Evolutionary conservation across 441 rosid species (phyloP).

Genomic region (Pelargonium australe): DNA sequence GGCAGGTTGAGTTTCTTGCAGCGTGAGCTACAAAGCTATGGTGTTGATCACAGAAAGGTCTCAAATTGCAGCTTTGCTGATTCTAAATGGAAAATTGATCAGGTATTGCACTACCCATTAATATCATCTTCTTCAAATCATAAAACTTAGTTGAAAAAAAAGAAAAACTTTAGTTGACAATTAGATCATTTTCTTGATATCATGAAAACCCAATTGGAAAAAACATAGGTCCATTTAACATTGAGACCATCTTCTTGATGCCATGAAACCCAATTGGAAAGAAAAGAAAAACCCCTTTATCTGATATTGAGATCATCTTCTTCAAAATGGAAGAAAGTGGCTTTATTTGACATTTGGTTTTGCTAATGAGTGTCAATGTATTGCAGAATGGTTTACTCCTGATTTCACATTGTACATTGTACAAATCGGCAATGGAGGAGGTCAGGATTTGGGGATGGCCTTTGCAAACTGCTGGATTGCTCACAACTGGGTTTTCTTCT

Average conservation of each 20-base stretch:
- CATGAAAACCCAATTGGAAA: too few relatives aligned
- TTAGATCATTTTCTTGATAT: too few relatives aligned
- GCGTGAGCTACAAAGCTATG: slow-evolving; percentile 39
- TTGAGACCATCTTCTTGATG: neutral
- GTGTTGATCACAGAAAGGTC: slow-evolving; percentile 23
- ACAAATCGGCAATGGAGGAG: slow-evolving; percentile 65
- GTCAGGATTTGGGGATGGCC: slow-evolving; percentile 97
- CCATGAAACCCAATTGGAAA: neutral
- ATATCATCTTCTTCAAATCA: too few relatives aligned
- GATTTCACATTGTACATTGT: slow-evolving; percentile 57
- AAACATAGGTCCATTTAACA: neutral
- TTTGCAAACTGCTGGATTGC: slow-evolving; percentile 70
- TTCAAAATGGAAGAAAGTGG: neutral
- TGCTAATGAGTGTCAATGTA: neutral
- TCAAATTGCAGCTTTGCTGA: slow-evolving; percentile 45
- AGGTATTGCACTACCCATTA: slow-evolving; percentile 33
- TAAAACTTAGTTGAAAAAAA: too few relatives aligned
- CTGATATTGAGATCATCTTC: neutral
- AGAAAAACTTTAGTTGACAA: too few relatives aligned
- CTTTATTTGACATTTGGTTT: neutral
- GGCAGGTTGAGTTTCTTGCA: slow-evolving; percentile 43
- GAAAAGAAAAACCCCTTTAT: neutral
- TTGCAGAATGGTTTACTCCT: slow-evolving; percentile 46
- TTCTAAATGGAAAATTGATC: slow-evolving; percentile 59
- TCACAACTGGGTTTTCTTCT: slow-evolving; percentile 47